A percentile compares a stretch with the other conserved stretches of the same genome.
phyloP scores from a whole-genome alignment of 2,329 filamentous ascomycete genomes.

The Nothopassalora personata region DNA sequence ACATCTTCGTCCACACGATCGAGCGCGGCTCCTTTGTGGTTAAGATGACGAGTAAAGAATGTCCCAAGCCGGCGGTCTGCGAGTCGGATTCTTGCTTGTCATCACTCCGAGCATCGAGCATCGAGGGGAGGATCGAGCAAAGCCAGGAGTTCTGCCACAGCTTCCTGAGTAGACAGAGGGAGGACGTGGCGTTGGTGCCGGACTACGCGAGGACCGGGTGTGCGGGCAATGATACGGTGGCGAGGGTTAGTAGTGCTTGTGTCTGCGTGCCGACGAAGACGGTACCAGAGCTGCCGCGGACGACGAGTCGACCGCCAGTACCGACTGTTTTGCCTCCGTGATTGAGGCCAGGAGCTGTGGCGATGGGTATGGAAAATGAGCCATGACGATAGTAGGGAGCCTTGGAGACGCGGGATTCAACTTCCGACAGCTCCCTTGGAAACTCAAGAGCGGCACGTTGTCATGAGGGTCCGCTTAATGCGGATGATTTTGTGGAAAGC shows the following conservation, averaged over 20 bases:
- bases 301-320: slow-evolving; percentile 13
- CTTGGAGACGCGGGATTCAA: no score
- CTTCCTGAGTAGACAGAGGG: slow-evolving; percentile 14
- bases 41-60: slow-evolving; percentile 31
- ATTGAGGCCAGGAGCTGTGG: background rate
- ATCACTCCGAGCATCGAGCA: slow-evolving; percentile 11
- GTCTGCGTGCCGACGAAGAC: slow-evolving; percentile 18
- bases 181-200: slow-evolving; percentile 13
- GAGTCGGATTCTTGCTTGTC: slow-evolving; percentile 12
- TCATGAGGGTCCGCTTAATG: no score
- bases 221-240: slow-evolving; percentile 13
- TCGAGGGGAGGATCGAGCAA: slow-evolving; percentile 15
- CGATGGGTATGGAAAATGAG: no score
- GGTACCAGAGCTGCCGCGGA: slow-evolving; percentile 18
- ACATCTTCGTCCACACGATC: slow-evolving; percentile 50
- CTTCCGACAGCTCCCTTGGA: no score
- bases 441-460: no score
- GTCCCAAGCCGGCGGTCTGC: slow-evolving; percentile 15
- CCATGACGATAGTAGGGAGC: no score
- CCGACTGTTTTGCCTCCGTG: slow-evolving; percentile 15
- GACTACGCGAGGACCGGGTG: slow-evolving; percentile 17
- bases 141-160: slow-evolving; percentile 16
- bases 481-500: no score
- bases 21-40: slow-evolving; percentile 48
- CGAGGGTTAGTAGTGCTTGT: slow-evolving; percentile 20